These are phyloP conservation scores for Globisporangium lucens DNA, from an alignment of 352 stramenopile species.

Conservation along the genomic window DNA sequence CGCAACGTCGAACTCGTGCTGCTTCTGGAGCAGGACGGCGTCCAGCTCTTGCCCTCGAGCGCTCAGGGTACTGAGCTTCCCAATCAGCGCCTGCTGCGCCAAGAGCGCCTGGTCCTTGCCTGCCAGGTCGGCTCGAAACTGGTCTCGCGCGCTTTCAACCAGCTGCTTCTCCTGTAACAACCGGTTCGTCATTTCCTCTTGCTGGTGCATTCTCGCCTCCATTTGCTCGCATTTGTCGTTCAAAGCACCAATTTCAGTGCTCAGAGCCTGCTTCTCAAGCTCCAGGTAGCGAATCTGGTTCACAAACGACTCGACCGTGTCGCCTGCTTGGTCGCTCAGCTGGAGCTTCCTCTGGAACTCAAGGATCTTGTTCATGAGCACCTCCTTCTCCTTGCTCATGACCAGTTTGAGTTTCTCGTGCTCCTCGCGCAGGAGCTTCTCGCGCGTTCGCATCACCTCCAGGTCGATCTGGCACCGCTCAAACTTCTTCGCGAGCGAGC, in stretches of 20 bases:
- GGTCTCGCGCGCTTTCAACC: not conserved
- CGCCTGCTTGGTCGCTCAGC: constrained; percentile 21
- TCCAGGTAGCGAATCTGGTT: constrained; percentile 29
- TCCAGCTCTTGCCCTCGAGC: constrained; percentile 8
- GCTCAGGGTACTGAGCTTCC: constrained; percentile 4
- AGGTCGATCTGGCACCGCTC: constrained; percentile 51
- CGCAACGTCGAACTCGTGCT: constrained; percentile 7
- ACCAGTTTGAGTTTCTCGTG: constrained; percentile 37
- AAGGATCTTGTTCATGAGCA: constrained; percentile 54
- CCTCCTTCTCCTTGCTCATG: constrained; percentile 46
- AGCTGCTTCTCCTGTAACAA: constrained; percentile 29
- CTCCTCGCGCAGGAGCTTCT: constrained; percentile 55
- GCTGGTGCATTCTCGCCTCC: constrained; percentile 32
- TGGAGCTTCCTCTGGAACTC: constrained; percentile 54
- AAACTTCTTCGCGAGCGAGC: constrained; percentile 40
- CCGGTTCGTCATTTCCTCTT: constrained; percentile 44
- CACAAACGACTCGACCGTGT: constrained; percentile 33
- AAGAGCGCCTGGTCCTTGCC: constrained; percentile 1
- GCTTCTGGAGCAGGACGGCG: not conserved
- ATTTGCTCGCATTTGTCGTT: constrained; percentile 14
- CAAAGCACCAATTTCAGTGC: constrained; percentile 11
- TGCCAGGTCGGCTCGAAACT: constrained; percentile 1
- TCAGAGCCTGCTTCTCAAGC: constrained; percentile 27
- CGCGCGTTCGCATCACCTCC: constrained; percentile 39
- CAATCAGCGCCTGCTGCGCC: constrained; percentile 6